Evolutionary conservation across 805 yeast genomes (phyloP), one percentile per base, ranked within the genome.

Genomic region (Ogataea zsoltii): DNA sequence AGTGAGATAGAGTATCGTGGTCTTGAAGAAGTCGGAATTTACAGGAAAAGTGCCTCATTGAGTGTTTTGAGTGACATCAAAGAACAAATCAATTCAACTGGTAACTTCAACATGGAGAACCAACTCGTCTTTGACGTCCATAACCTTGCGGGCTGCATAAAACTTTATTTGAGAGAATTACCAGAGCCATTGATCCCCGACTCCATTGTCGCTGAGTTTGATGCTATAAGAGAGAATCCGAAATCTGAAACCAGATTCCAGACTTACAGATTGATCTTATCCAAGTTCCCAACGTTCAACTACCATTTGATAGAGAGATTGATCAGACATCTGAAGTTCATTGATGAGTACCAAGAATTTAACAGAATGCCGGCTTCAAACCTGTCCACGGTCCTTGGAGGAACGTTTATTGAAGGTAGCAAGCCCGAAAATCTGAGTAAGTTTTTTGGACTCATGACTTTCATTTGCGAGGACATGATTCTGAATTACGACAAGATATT

Each of bases 281-380:
- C 51, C 5, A 56, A 64, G 39, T 67, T 91, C 40, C 97, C 97
- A 1, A 55, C 63, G 2, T 71, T 76, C 55, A 88, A 89, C 62
- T 88, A 78, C 58, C 77, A 79, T 42, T 74, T 92, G 7, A 71
- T 92, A 62, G 79, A 79, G 57, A 67, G 85, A 39, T 70, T 92
- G 43, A 72, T 85, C 31, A 67, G 72, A 34, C 98, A 91, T 68
- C 74, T 91, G 69, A 72, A 76, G 52, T 75, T 75, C 53, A 83
- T 92, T 18, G 82, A 85, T 44, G 76, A 75, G 47, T 82, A 80
- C 58, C 82, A 83, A 36, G 82, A 77, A 10, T 69, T 68, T 38
- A 92, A 92, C 67, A 83, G 83, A 62, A 92, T 92, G 98, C 88
- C 85, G 45, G 80, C 96, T 2, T 83, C 89, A 1, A 92, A 92